These are phyloP conservation scores for Agaricus subrufescens DNA, from an alignment of 768 basidiomycete genomes.

Conservation along the genomic window DNA sequence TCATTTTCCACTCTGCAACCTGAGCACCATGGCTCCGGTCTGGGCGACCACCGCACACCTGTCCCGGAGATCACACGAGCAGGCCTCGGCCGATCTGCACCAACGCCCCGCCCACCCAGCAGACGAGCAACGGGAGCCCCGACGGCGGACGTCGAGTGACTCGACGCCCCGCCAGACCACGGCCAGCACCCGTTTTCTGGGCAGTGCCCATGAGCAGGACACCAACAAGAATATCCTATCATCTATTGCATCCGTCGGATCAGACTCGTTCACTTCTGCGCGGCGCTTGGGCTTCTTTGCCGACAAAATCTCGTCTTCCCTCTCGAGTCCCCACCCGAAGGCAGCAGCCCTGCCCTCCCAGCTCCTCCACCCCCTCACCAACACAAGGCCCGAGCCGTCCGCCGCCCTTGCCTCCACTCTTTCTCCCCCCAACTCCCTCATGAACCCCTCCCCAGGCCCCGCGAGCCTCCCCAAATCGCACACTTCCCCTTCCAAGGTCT, in stretches of 20 bases:
- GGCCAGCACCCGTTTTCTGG: conserved; percentile 32
- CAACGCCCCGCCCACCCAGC: conserved; percentile 29
- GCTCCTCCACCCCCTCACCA: conserved; percentile 32
- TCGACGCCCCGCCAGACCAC: conserved; percentile 44
- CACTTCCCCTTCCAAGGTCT: conserved; percentile 46
- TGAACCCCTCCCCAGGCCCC: conserved; percentile 30
- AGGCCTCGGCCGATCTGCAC: conserved; percentile 24
- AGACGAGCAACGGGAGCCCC: conserved; percentile 28
- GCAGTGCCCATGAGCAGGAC: conserved; percentile 25
- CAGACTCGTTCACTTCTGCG: conserved; percentile 27
- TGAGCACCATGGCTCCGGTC: conserved; percentile 7
- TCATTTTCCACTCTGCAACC: too few relatives aligned
- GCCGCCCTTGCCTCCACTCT: conserved; percentile 18
- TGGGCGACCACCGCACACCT: conserved; percentile 25
- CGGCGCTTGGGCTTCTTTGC: conserved; percentile 39
- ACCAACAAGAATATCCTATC: conserved; percentile 23
- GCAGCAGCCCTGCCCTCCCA: conserved; percentile 26
- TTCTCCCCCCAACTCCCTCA: conserved; percentile 18
- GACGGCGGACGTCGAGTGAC: conserved; percentile 42
- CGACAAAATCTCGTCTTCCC: conserved; percentile 37
- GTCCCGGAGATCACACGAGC: conserved; percentile 37
- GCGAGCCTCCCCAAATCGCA: conserved; percentile 33
- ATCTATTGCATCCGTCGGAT: conserved; percentile 14
- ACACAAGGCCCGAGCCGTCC: conserved; percentile 33
- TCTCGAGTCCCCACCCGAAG: conserved; percentile 24